phyloP scores from a whole-genome alignment of 2,329 filamentous ascomycete genomes.

The Simplicillium aogashimaense region DNA sequence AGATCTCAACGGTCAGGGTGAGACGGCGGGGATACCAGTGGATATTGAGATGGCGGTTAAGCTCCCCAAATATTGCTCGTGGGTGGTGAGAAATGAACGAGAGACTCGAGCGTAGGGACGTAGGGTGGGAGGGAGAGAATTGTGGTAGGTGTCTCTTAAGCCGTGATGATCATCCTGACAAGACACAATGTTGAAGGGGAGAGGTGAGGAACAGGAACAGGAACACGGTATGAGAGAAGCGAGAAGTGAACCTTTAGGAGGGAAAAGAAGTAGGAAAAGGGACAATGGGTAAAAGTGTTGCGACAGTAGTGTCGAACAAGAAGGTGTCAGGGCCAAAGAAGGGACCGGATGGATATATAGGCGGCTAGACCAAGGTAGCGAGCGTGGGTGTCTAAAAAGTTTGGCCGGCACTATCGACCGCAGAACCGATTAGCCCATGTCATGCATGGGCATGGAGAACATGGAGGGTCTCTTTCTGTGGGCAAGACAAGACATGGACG shows the following conservation, averaged over 20 bases:
- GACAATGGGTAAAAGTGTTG: not conserved
- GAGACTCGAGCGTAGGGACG: not conserved
- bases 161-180: too few relatives aligned
- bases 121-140: not conserved
- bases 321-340: too few relatives aligned
- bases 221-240: too few relatives aligned
- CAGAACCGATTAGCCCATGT: constrained; percentile 13
- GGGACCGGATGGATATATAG: constrained; percentile 2
- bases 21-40: not conserved
- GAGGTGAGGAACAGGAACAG: constrained; percentile 4
- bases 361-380: not conserved
- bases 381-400: constrained; percentile 2
- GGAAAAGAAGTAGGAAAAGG: too few relatives aligned
- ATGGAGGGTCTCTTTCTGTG: constrained; percentile 18
- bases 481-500: not conserved
- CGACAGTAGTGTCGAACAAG: not conserved
- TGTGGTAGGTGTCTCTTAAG: not conserved
- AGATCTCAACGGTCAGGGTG: constrained; percentile 2
- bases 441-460: constrained; percentile 26
- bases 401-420: constrained; percentile 8
- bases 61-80: not conserved
- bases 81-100: not conserved
- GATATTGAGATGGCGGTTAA: not conserved
- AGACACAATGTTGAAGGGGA: constrained; percentile 2
- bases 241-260: too few relatives aligned